phyloP scores from a whole-genome alignment of 106 monocot species.

The Dactylorhiza incarnata region DNA sequence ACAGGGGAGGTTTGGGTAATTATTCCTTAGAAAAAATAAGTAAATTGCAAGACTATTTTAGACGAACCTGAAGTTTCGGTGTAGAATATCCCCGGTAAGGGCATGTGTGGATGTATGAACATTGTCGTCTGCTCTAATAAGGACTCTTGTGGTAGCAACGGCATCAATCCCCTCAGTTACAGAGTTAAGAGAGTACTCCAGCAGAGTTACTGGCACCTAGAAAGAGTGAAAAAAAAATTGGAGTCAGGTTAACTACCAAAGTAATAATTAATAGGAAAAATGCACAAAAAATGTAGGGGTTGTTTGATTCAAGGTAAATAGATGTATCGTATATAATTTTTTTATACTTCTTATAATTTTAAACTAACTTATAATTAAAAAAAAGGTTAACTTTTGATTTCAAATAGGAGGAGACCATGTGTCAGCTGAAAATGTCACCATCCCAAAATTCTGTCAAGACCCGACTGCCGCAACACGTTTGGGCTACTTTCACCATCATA shows the following conservation, averaged over 20 bases:
- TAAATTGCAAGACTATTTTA: too few relatives aligned
- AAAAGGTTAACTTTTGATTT: background rate
- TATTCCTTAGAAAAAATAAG: too few relatives aligned
- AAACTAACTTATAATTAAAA: background rate
- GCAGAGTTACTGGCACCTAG: conserved; percentile 62
- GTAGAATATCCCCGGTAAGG: conserved; percentile 33
- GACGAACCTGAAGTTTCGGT: conserved; percentile 57
- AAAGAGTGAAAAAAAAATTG: background rate
- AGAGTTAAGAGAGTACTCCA: conserved; percentile 63
- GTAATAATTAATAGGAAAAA: background rate
- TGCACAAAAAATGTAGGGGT: background rate
- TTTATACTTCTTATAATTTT: too few relatives aligned
- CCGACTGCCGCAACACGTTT: too few relatives aligned
- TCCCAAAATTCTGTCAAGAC: too few relatives aligned
- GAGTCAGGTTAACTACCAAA: background rate
- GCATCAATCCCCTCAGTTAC: conserved; percentile 94
- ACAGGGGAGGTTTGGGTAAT: too few relatives aligned
- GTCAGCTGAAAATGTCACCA: background rate
- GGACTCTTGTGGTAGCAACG: conserved; percentile 80
- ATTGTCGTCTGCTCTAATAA: conserved; percentile 43
- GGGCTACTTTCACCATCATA: too few relatives aligned
- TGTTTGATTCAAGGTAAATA: background rate
- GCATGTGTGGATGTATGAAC: conserved; percentile 35
- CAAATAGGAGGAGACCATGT: background rate
- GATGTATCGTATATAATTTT: too few relatives aligned